Percentiles rank a stretch among this genome's conserved stretches.
phyloP scores from a whole-genome alignment of 2,329 filamentous ascomycete species.

The Fusarium newnesense region DNA sequence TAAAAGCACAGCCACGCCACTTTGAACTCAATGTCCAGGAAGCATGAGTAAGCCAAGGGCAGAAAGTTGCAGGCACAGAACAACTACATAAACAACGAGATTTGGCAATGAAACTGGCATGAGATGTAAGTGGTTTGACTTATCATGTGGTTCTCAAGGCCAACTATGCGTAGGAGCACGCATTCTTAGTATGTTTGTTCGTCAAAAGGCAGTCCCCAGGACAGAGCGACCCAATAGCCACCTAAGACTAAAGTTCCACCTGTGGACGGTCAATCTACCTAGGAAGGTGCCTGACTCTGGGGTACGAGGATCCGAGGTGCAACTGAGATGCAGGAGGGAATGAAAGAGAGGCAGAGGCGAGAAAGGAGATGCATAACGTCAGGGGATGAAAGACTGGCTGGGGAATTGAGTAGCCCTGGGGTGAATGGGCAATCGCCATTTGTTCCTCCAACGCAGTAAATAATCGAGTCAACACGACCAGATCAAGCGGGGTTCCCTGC shows the following conservation, averaged over 20 bases:
- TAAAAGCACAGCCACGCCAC: not conserved
- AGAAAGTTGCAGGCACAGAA: not conserved
- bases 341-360: constrained; percentile 17
- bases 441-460: not conserved
- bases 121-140: not conserved
- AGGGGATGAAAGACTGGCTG: constrained; percentile 22
- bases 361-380: constrained; percentile 30
- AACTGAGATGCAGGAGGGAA: constrained; percentile 22
- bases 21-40: not conserved
- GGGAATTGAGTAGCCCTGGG: constrained; percentile 26
- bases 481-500: constrained; percentile 6
- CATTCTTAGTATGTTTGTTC: not conserved
- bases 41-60: not conserved
- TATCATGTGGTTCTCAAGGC: not conserved
- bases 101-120: not conserved
- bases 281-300: not conserved
- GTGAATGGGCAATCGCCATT: constrained; percentile 4
- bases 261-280: not conserved
- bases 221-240: not conserved
- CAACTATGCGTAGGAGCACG: constrained; percentile 9
- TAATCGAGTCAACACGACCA: not conserved
- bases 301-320: constrained; percentile 2
- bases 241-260: not conserved
- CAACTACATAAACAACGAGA: not conserved
- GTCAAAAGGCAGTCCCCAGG: constrained; percentile 5